These are phyloP conservation scores for Leersia perrieri DNA, from an alignment of 176 grass and related monocot species.

Conservation along the genomic window DNA sequence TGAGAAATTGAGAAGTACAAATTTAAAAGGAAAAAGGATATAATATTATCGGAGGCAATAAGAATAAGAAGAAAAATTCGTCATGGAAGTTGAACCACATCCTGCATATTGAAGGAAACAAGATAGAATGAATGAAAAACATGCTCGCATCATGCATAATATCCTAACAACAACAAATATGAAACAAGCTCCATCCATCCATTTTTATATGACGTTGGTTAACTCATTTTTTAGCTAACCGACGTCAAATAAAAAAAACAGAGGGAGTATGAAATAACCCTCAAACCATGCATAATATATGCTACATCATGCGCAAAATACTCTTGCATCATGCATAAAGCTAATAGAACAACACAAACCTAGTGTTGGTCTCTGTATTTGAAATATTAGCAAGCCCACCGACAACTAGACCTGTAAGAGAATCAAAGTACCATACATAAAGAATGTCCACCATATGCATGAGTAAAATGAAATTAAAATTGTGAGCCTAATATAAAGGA, in stretches of 20 bases:
- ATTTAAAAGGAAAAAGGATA: conserved; percentile 66
- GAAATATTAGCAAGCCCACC: conserved; percentile 94
- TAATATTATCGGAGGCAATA: conserved; percentile 99
- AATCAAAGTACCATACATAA: conserved; percentile 12
- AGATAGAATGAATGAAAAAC: conserved; percentile 8
- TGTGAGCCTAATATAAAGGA: background rate
- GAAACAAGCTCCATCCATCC: no score
- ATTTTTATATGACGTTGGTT: no score
- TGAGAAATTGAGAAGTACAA: conserved; percentile 11
- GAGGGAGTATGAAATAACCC: background rate
- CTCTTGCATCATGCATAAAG: background rate
- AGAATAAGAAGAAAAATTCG: conserved; percentile 99
- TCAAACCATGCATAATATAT: background rate
- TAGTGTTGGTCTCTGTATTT: conserved; percentile 88
- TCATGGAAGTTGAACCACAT: conserved; percentile 99
- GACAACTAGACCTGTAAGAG: conserved; percentile 82
- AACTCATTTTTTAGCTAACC: no score
- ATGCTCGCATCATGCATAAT: background rate
- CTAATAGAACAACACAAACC: conserved; percentile 47
- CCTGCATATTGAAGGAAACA: conserved; percentile 51
- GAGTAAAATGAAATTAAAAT: background rate
- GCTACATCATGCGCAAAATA: background rate
- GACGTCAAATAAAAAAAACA: no score
- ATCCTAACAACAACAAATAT: conserved; percentile 13
- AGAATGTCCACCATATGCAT: background rate